Conservation (phyloP, 352 stramenopile genomes). For the Globisporangium middletonii region DNA sequence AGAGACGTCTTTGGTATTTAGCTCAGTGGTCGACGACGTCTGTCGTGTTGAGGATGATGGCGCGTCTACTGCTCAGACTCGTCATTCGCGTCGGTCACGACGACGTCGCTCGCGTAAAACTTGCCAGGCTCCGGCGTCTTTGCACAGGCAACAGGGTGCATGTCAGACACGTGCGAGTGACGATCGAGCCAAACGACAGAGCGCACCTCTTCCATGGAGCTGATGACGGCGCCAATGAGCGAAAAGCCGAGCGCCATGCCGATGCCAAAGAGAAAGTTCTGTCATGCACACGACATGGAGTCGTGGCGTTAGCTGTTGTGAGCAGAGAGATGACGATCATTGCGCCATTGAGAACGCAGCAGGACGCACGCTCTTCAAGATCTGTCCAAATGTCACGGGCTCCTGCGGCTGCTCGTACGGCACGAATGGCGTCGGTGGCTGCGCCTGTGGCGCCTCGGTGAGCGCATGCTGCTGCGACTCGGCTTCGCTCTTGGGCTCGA, state of each 20-base stretch:
- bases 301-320: no score
- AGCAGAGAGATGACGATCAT: no score
- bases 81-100: background rate
- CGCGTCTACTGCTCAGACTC: background rate
- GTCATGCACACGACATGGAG: no score
- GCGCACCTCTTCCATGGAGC: slow-evolving; percentile 57
- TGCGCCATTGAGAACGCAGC: no score
- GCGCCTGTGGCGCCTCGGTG: slow-evolving; percentile 17
- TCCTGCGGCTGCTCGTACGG: slow-evolving; percentile 31
- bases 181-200: no score
- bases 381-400: slow-evolving; percentile 50
- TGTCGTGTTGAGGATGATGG: no score
- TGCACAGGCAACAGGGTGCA: no score
- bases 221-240: slow-evolving; percentile 60
- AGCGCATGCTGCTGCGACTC: slow-evolving; percentile 28
- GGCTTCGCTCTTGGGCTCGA: slow-evolving; percentile 32
- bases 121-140: slow-evolving; percentile 9
- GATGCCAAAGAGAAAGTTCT: slow-evolving; percentile 75
- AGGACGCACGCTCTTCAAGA: slow-evolving; percentile 52
- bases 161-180: no score
- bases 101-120: slow-evolving; percentile 5
- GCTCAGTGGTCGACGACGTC: background rate
- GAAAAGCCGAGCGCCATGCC: slow-evolving; percentile 76
- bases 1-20: slow-evolving; percentile 2
- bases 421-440: slow-evolving; percentile 23